Base-by-base conservation (phyloP, 129 eudicot genomes). In the Silybum marianum region DNA sequence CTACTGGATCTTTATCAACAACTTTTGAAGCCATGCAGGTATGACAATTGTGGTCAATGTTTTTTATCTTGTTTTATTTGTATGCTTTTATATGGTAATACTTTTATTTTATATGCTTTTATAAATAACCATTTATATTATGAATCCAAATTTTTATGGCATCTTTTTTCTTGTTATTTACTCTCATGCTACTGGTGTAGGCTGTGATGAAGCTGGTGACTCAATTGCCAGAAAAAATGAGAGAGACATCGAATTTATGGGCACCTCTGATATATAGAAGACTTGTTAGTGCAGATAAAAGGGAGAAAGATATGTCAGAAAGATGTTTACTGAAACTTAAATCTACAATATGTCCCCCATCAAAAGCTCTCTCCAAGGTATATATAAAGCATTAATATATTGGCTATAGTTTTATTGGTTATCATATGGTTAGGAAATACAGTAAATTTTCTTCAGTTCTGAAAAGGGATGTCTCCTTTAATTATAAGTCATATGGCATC, bases 11-110 rank as follows among this genome's bases (percentile, higher is more conserved):
- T 63, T 76, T 92, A 21, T 95, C 97, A 46, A 92, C 86, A 48
- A 95, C 97, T 34, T 94, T 87, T 81, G 97, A 94, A 88, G 98
- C 96, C 48, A 89, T 90, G 87, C 98, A 94, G 93, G 98, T 94
- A 79, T 22, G 77, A 19, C 62, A 60, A 28, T 63, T 63, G 23
- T 80, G 78, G 58, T 73, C 73, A 74, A n/a, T 54, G 6, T 21
- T 40, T 38, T 38, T 38, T 75, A 60, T 63, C 26, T 86, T 62
- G 1, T 78, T 74, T 16, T 46, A 19, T 46, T 14, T 46, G 60
- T 14, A 65, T 28, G 21, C 5, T 26, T 14, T 65, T 2, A 19
- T 30, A 78, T 72, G 42, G 16, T 76, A 19, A 7, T 3, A 32
- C 36, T 32, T 32, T 32, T 32, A 32, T 32, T 46, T 14, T 12